These are phyloP conservation scores for Talaromyces thailandensis DNA, from an alignment of 495 filamentous ascomycete species.

Conservation along the genomic window DNA sequence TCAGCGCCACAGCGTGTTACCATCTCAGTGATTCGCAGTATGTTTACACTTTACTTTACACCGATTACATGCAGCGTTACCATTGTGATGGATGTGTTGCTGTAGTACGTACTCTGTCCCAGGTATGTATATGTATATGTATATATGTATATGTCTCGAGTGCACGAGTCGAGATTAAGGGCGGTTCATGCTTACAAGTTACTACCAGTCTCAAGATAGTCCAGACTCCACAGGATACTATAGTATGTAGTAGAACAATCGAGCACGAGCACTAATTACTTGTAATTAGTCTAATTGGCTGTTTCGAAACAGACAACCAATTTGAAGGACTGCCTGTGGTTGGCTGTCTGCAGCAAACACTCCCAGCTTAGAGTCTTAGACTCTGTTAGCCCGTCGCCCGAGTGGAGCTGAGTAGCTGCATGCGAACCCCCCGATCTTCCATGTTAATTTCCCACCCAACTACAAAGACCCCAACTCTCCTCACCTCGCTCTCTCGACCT, in stretches of 20 bases:
- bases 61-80: no score
- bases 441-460: conserved; percentile 18
- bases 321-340: background rate
- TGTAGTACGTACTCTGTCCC: background rate
- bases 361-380: background rate
- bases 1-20: no score
- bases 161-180: no score
- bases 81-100: no score
- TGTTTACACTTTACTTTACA: no score
- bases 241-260: background rate
- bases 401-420: background rate
- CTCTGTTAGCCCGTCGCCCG: background rate
- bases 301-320: conserved; percentile 1
- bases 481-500: conserved; percentile 11
- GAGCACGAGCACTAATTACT: background rate
- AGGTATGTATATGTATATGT: no score
- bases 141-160: no score
- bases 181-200: no score
- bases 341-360: background rate
- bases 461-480: conserved; percentile 29
- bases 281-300: no score
- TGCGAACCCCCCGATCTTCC: conserved; percentile 18
- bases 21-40: no score
- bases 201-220: no score
- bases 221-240: no score